Conservation (phyloP, 2,329 filamentous ascomycete genomes). For the Xylariales sp. region DNA sequence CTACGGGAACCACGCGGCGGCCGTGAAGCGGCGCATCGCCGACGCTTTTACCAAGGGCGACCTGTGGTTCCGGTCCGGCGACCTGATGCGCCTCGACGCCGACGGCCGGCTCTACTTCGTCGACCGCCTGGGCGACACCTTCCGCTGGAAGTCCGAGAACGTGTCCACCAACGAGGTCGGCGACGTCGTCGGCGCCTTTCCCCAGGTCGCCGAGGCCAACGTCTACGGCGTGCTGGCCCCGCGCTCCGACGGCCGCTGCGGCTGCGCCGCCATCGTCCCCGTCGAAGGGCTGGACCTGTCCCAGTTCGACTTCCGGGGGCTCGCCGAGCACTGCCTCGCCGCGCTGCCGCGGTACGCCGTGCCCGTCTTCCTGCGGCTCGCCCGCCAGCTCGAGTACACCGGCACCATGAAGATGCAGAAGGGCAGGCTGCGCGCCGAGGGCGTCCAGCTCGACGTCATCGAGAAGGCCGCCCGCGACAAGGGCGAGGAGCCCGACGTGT, state of each 20-base stretch:
- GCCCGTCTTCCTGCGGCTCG: constrained; percentile 36
- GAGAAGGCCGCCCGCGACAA: constrained; percentile 21
- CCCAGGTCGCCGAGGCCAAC: constrained; percentile 35
- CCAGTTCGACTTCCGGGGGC: constrained; percentile 23
- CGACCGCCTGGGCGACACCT: constrained; percentile 68
- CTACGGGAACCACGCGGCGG: constrained; percentile 56
- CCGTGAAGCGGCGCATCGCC: constrained; percentile 56
- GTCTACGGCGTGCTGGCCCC: constrained; percentile 39
- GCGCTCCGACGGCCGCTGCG: constrained; percentile 37
- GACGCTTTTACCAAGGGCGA: constrained; percentile 65
- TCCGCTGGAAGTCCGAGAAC: constrained; percentile 56
- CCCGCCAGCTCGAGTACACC: constrained; percentile 34
- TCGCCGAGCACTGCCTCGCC: constrained; percentile 28
- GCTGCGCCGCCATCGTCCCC: constrained; percentile 34
- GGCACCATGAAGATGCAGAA: constrained; percentile 42
- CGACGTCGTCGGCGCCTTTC: constrained; percentile 32
- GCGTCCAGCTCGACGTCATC: constrained; percentile 34
- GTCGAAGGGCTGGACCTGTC: constrained; percentile 19
- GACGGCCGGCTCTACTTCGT: constrained; percentile 66
- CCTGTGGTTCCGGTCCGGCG: constrained; percentile 63
- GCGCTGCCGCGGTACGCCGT: constrained; percentile 39
- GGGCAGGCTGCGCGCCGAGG: constrained; percentile 33
- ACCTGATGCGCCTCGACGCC: constrained; percentile 54
- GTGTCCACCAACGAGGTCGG: constrained; percentile 40
- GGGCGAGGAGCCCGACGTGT: constrained; percentile 19